A percentile compares a stretch with the other conserved stretches of the same genome.
These are phyloP conservation scores for Cystoisospora suis DNA, from an alignment of 169 alveolate genomes.

Conservation along the genomic window DNA sequence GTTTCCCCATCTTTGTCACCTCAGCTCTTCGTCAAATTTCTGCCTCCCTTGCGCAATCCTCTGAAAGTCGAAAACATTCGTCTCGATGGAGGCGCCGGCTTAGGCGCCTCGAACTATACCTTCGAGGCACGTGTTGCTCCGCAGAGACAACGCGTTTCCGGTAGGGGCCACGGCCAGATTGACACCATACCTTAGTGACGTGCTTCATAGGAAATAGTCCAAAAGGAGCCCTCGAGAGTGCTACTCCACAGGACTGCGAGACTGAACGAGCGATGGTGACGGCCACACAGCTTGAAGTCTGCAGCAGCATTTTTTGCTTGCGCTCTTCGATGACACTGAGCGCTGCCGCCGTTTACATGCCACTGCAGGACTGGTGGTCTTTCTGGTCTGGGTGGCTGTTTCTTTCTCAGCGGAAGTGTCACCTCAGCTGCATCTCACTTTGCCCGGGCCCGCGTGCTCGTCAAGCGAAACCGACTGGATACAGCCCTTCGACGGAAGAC, in stretches of 20 bases:
- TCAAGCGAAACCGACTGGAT: constrained; percentile 19
- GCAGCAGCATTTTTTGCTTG: no score
- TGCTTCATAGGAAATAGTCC: no score
- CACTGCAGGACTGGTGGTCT: background rate
- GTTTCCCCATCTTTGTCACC: background rate
- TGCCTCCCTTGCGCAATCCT: constrained; percentile 23
- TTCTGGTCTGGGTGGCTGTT: background rate
- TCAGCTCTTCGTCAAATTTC: constrained; percentile 12
- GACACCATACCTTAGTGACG: no score
- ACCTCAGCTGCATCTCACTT: constrained; percentile 16
- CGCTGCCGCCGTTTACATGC: no score
- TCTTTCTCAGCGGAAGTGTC: background rate
- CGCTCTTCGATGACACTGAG: no score
- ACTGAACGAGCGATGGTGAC: no score
- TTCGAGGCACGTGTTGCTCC: constrained; percentile 8
- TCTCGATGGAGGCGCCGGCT: constrained; percentile 31
- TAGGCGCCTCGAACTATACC: constrained; percentile 19
- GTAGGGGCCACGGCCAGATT: no score
- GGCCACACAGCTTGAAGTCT: no score
- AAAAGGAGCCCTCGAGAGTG: no score
- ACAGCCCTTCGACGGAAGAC: background rate
- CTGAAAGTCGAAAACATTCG: background rate
- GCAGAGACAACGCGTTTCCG: background rate
- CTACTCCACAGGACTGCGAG: no score
- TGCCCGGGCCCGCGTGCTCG: constrained; percentile 31